phyloP scores from a whole-genome alignment of 768 basidiomycete genomes.

The Hirschioporus abietinus region DNA sequence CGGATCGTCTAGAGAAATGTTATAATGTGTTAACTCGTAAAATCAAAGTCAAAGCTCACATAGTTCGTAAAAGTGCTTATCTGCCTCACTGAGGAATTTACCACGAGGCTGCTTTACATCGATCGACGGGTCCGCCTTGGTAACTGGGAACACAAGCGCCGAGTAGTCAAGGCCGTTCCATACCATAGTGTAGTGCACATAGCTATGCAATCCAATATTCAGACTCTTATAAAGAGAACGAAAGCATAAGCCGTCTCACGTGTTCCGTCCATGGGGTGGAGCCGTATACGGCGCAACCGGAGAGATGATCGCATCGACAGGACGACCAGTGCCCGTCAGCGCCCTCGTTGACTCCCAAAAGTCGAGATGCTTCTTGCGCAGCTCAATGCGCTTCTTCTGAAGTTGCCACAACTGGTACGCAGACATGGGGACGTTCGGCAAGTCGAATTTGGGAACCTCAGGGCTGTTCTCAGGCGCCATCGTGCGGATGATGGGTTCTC shows the following conservation, averaged over 20 bases:
- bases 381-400: slow-evolving; percentile 19
- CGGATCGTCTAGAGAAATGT: slow-evolving; percentile 45
- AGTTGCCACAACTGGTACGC: slow-evolving; percentile 23
- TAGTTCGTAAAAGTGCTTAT: slow-evolving; percentile 43
- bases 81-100: slow-evolving; percentile 41
- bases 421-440: slow-evolving; percentile 18
- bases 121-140: slow-evolving; percentile 46
- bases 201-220: slow-evolving; percentile 23
- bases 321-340: slow-evolving; percentile 60
- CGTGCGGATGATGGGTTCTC: slow-evolving; percentile 50
- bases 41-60: slow-evolving; percentile 36
- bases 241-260: slow-evolving; percentile 28
- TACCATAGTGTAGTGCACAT: slow-evolving; percentile 48
- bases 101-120: slow-evolving; percentile 44
- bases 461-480: slow-evolving; percentile 36
- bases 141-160: slow-evolving; percentile 57
- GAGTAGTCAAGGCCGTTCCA: slow-evolving; percentile 71
- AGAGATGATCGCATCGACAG: slow-evolving; percentile 70
- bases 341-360: slow-evolving; percentile 52
- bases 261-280: slow-evolving; percentile 55
- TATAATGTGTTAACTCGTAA: not conserved
- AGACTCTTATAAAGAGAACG: not conserved
- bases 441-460: slow-evolving; percentile 21
- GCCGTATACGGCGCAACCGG: slow-evolving; percentile 59
- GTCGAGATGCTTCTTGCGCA: slow-evolving; percentile 54